phyloP scores from a whole-genome alignment of 2,329 filamentous ascomycete genomes.

The Diaporthe longicolla region DNA sequence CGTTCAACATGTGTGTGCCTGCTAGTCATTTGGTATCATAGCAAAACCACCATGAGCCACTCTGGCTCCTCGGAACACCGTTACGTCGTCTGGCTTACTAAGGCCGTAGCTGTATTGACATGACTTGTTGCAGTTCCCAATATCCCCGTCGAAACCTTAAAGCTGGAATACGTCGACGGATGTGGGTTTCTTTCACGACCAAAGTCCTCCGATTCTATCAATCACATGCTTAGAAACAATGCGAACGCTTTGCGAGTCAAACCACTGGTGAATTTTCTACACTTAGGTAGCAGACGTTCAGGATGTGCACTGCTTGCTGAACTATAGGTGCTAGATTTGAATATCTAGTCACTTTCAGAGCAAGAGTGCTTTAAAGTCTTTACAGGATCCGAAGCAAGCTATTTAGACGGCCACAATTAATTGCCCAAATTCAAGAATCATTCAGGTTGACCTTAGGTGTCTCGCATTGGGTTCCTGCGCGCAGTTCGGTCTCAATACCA shows the following conservation, averaged over 20 bases:
- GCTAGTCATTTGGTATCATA: slow-evolving; percentile 17
- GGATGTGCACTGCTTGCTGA: not conserved
- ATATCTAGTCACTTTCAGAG: not conserved
- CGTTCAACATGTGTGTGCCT: not conserved
- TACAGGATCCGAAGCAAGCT: not conserved
- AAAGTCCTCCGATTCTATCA: not conserved
- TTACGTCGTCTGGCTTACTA: not conserved
- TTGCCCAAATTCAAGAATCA: not conserved
- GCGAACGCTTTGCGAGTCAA: not conserved
- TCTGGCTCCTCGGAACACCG: not conserved
- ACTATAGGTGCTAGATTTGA: too few species aligned
- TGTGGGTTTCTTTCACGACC: not conserved
- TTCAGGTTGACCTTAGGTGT: not conserved
- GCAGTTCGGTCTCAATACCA: too few species aligned
- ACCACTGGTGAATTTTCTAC: not conserved
- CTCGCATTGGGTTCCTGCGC: too few species aligned
- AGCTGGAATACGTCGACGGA: not conserved
- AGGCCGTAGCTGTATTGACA: not conserved
- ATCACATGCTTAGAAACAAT: not conserved
- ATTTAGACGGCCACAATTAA: not conserved
- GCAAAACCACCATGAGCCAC: too few species aligned
- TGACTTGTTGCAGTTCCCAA: slow-evolving; percentile 3
- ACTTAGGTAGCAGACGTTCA: not conserved
- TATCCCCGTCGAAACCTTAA: not conserved
- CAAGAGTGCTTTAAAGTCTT: rapidly evolving